Evolutionary conservation across 2,329 filamentous ascomycete species (phyloP).

Genomic region (Colletotrichum sp.): DNA sequence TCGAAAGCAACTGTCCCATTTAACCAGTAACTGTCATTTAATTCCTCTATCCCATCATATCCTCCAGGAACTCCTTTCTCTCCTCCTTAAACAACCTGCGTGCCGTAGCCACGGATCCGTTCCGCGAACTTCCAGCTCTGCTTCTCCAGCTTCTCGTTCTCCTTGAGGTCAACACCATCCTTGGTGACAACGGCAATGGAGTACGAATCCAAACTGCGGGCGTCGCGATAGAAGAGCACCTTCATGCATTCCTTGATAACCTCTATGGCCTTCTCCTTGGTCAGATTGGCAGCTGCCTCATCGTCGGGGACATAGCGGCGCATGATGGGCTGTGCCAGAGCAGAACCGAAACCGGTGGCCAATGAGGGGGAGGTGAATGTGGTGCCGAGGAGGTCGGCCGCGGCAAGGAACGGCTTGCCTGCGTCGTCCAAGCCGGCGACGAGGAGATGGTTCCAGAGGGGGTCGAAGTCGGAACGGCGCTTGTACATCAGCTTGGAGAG

Average conservation of each 20-base stretch:
- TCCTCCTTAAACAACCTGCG: constrained; percentile 66
- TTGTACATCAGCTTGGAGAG: constrained; percentile 95
- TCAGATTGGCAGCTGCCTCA: constrained; percentile 72
- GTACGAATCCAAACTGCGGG: constrained; percentile 88
- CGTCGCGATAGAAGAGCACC: constrained; percentile 96
- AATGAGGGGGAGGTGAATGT: constrained; percentile 88
- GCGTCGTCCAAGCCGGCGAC: constrained; percentile 86
- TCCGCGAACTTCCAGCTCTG: constrained; percentile 99
- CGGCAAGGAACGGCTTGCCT: constrained; percentile 85
- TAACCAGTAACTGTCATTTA: constrained; percentile 6
- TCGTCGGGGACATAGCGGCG: constrained; percentile 85
- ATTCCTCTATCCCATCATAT: not conserved
- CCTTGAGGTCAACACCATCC: constrained; percentile 84
- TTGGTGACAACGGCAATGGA: constrained; percentile 89
- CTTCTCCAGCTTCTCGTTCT: constrained; percentile 86
- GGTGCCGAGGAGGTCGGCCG: constrained; percentile 89
- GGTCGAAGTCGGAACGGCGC: constrained; percentile 94
- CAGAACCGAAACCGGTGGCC: constrained; percentile 91
- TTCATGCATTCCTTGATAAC: constrained; percentile 95
- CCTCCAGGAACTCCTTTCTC: not conserved
- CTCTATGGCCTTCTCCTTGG: constrained; percentile 78
- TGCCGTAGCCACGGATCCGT: constrained; percentile 92
- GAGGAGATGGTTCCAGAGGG: constrained; percentile 94
- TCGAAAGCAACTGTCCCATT: not conserved
- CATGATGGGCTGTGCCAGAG: constrained; percentile 92